Evolutionary conservation across 2,329 filamentous ascomycete species (phyloP).

Genomic region (Stachybotrys chartarum): DNA sequence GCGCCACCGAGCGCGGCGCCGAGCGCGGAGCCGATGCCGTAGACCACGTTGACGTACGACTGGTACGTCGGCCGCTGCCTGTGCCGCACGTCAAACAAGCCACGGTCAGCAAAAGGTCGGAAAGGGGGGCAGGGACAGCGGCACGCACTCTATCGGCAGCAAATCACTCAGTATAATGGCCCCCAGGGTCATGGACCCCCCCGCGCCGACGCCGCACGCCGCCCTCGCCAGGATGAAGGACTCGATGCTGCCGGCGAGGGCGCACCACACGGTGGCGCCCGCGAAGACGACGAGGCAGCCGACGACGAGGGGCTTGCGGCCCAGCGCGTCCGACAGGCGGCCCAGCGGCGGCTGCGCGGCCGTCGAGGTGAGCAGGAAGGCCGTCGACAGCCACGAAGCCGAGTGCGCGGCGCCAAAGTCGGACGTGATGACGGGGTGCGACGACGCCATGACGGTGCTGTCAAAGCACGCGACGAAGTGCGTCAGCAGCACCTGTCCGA

Average conservation of each 20-base stretch:
- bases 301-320: conserved; percentile 60
- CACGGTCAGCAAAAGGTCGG: conserved; percentile 2
- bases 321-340: conserved; percentile 66
- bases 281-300: conserved; percentile 56
- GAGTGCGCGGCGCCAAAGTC: conserved; percentile 72
- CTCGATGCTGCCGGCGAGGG: conserved; percentile 57
- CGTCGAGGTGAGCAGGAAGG: conserved; percentile 70
- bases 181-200: conserved; percentile 61
- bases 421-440: conserved; percentile 74
- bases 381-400: conserved; percentile 76
- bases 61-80: conserved; percentile 50
- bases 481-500: conserved; percentile 48
- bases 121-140: background rate
- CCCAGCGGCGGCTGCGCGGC: conserved; percentile 70
- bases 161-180: conserved; percentile 67
- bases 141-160: conserved; percentile 60
- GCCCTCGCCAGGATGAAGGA: conserved; percentile 65
- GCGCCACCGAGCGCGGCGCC: conserved; percentile 65
- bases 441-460: conserved; percentile 73
- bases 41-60: conserved; percentile 61
- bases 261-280: conserved; percentile 62
- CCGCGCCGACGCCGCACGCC: conserved; percentile 65
- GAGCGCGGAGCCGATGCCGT: conserved; percentile 48
- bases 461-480: conserved; percentile 63
- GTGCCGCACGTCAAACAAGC: conserved; percentile 1